Evolutionary conservation across 169 alveolate species (phyloP), one percentile per base, ranked within the genome.

Genomic region (Plasmodium gonderi): DNA sequence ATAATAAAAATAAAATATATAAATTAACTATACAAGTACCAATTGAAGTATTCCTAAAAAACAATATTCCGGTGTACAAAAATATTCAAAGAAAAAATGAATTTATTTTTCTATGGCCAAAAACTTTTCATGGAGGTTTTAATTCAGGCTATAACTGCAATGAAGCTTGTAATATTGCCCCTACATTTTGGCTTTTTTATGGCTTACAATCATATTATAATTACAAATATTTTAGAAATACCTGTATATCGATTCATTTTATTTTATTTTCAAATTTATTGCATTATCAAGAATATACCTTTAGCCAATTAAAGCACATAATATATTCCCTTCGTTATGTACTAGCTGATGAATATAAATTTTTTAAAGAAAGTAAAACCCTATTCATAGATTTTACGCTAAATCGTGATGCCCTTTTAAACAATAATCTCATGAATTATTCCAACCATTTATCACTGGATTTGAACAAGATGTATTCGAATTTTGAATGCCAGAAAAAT

Each of bases 81-180:
- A 87, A 96, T 9, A 97, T 96, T 47, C 98, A 98, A 82, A 95
- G 96, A 33, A 95, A 92, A 64, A 98, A 98, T 49, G 99, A 98
- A 92, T 98, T 97, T 45, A 97, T 98, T 78, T 92, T 98, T 74
- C 97, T 96, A 68, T 98, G 97, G 97, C 97, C 98, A 36, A 94
- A 98, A 44, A 97, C 98, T 6, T 98, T 96, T 90, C 99, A 98
- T 94, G 95, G 98, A 29, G 99, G 99, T 0, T 97, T 98, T 51
- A 98, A 98, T 79, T 96, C 96, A 60, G 99, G 99, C 77, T 97
- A 96, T 89, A 98, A 98, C 91, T 96, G 99, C 87, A 98, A 98
- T 79, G 99, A 98, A 94, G 99, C 99, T 17, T 98, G 99, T 49
- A 98, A 98, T 93, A 97, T 97, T 65, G 99, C 98, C 6, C 97